Evolutionary conservation across 495 filamentous ascomycete species (phyloP), one percentile per base, ranked within the genome.

Genomic region (Penicillium mononematosum): DNA sequence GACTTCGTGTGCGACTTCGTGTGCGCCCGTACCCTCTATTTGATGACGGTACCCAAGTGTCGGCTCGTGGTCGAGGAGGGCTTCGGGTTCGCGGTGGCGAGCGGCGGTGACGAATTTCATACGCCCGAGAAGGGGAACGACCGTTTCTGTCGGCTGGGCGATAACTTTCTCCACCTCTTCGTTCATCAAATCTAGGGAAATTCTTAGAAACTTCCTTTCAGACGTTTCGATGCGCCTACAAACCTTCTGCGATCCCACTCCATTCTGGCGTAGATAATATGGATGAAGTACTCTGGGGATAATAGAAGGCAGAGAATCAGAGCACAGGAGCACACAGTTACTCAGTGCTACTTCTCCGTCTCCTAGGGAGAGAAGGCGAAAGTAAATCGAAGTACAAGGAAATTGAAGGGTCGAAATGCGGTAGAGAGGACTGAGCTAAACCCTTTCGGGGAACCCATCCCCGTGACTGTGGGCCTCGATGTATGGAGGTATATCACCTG

Each of bases 161-260:
- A 69, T 83, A 83, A 52, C 78, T 80, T 61, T 83, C 80, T 24
- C 78, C 77, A n/a, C 78, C 75, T 54, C 76, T 67, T n/a, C 75
- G 73, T n/a, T 80, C 75, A 60, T 81, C 75, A 66, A 80, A 81
- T 63, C 80, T 82, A 57, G n/a, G 45, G 14, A 17, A 14, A 17
- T 49, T 25, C 44, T 60, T 6, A 66, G 42, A 50, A 25, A 42
- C 52, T 29, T n/a, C 34, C 14, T 52, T 47, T 57, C 14, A 41
- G 50, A 27, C 17, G 12, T 47, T 29, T 25, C 0, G 32, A 20
- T 54, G 31, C 11, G 45, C 5, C 24, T 17, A 43, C 63, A 56
- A 59, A 79, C 79, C 79, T 80, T 71, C 79, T 78, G 56, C 79
- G 71, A 64, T 78, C 76, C 69, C 78, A 73, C 56, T 81, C 76